Evolutionary conservation across 192 early-diverging fungal genomes (phyloP).

Genomic region (Mortierella hygrophila): DNA sequence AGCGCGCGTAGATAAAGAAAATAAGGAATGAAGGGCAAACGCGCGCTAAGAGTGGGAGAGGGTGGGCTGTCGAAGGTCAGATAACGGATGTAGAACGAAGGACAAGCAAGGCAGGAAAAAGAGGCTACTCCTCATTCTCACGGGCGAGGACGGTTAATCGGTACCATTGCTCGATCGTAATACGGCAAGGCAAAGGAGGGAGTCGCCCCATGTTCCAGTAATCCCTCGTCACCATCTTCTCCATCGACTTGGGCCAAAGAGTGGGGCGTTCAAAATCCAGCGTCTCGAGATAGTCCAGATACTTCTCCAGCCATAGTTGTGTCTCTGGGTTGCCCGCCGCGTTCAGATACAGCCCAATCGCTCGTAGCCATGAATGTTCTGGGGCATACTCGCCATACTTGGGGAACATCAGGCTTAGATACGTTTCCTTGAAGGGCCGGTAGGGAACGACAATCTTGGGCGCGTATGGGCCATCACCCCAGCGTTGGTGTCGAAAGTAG

Average conservation of each 20-base stretch:
- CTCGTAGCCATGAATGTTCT: constrained; percentile 37
- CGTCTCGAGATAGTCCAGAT: constrained; percentile 38
- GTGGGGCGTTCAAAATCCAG: constrained; percentile 2
- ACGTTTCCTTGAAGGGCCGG: constrained; percentile 31
- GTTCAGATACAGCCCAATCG: constrained; percentile 35
- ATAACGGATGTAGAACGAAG: not conserved
- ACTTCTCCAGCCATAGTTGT: constrained; percentile 33
- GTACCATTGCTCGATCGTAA: constrained; percentile 24
- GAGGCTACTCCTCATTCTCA: not conserved
- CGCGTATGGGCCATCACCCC: constrained; percentile 14
- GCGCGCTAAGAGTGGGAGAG: too few species aligned
- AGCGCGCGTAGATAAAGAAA: too few species aligned
- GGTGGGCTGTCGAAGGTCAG: not conserved
- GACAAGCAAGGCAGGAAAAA: not conserved
- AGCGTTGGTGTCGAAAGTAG: constrained; percentile 41
- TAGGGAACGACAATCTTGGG: constrained; percentile 47
- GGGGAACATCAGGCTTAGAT: constrained; percentile 39
- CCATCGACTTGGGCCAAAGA: constrained; percentile 24
- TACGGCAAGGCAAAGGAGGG: constrained; percentile 16
- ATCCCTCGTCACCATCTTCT: constrained; percentile 25
- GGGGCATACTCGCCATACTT: constrained; percentile 27
- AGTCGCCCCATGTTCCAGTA: constrained; percentile 17
- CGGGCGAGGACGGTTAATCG: constrained; percentile 9
- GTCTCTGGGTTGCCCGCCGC: constrained; percentile 40
- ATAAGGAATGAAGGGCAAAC: too few species aligned